These are phyloP conservation scores for Phylloporus arenicola DNA, from an alignment of 768 basidiomycete genomes.

Conservation along the genomic window DNA sequence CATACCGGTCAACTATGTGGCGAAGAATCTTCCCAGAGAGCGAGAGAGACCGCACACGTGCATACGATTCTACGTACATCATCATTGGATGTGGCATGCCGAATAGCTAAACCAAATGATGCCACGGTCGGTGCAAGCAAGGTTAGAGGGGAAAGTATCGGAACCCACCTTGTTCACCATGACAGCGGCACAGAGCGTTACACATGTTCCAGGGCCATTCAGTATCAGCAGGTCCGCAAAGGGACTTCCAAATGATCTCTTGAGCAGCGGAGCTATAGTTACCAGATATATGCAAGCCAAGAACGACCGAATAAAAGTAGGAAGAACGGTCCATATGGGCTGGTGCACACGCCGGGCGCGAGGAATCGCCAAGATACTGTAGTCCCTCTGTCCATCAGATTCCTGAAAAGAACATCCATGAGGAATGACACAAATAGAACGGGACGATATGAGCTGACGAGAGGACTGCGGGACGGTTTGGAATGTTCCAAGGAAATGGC, in stretches of 20 bases:
- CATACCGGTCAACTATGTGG: conserved; percentile 76
- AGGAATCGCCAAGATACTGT: conserved; percentile 64
- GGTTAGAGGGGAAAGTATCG: not conserved
- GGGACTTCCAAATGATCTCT: conserved; percentile 12
- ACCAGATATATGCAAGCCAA: conserved; percentile 56
- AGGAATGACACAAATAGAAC: conserved; percentile 3
- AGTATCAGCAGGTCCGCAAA: conserved; percentile 77
- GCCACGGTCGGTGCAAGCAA: no score
- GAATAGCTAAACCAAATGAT: conserved; percentile 50
- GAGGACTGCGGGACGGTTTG: conserved; percentile 7
- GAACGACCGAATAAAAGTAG: conserved; percentile 61
- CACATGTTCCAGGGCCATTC: conserved; percentile 95
- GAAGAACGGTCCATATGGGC: conserved; percentile 59
- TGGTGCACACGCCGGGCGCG: conserved; percentile 89
- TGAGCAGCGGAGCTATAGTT: conserved; percentile 46
- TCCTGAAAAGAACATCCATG: conserved; percentile 7
- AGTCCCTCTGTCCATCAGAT: conserved; percentile 21
- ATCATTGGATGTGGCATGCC: conserved; percentile 64
- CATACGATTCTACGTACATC: conserved; percentile 93
- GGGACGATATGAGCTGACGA: conserved; percentile 14
- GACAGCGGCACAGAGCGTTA: conserved; percentile 66
- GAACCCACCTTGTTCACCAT: conserved; percentile 64
- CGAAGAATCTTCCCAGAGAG: conserved; percentile 79
- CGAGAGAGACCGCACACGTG: conserved; percentile 75
- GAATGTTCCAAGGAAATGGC: conserved; percentile 57